Evolutionary conservation across 23 red algal species (phyloP).

Genomic region (Gracilaria caudata): DNA sequence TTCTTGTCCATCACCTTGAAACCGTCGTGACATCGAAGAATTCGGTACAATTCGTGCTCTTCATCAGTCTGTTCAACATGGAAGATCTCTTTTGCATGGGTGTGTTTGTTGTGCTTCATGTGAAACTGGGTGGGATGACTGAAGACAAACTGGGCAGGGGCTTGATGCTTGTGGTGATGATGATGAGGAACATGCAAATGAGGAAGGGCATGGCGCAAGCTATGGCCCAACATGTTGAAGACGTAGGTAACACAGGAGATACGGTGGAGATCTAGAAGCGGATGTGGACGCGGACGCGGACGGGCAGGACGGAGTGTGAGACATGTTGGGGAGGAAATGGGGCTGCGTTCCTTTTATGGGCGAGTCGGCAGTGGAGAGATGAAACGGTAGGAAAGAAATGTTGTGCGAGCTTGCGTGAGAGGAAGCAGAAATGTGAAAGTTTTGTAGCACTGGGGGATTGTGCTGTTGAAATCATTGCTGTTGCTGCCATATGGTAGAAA

Average conservation of each 20-base stretch:
- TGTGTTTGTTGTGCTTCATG: slow-evolving; percentile 21
- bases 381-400: no score
- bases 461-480: neutral
- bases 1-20: slow-evolving; percentile 26
- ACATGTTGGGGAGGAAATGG: neutral
- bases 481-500: neutral
- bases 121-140: slow-evolving; percentile 16
- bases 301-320: neutral
- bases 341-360: neutral
- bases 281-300: neutral
- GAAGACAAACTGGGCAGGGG: slow-evolving; percentile 11
- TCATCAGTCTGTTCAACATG: neutral
- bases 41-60: slow-evolving; percentile 17
- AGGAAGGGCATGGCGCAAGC: slow-evolving; percentile 8
- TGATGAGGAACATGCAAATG: slow-evolving; percentile 11
- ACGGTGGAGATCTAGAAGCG: neutral
- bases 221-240: slow-evolving; percentile 14
- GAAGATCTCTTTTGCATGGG: slow-evolving; percentile 33
- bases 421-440: neutral
- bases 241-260: neutral
- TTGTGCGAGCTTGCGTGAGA: neutral
- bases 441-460: neutral
- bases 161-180: neutral
- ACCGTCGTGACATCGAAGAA: slow-evolving; percentile 28
- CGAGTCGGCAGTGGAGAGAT: neutral